Evolutionary conservation across 192 early-diverging fungal species (phyloP).

Genomic region (Podila clonocystis): DNA sequence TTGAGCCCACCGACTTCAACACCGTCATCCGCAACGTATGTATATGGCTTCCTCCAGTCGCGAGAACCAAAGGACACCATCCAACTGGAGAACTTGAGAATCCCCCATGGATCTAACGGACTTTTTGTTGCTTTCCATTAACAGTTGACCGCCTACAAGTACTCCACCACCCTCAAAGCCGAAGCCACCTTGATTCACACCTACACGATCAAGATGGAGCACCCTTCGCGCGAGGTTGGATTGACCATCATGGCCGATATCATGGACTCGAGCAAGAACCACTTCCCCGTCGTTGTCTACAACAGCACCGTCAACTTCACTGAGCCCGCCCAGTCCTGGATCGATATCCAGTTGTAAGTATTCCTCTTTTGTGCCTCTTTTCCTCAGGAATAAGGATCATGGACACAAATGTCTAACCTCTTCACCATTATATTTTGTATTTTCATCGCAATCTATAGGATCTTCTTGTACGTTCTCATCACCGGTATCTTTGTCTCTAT

Average conservation of each 20-base stretch:
- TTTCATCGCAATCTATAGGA: slow-evolving; percentile 2
- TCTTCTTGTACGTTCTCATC: slow-evolving; percentile 49
- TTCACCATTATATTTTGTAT: not conserved
- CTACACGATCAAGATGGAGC: slow-evolving; percentile 48
- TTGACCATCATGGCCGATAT: slow-evolving; percentile 49
- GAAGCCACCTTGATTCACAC: slow-evolving; percentile 38
- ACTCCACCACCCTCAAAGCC: slow-evolving; percentile 45
- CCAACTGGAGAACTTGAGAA: no score
- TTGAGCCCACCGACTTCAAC: slow-evolving; percentile 34
- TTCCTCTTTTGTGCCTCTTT: not conserved
- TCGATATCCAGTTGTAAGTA: slow-evolving; percentile 44
- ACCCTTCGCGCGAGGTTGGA: slow-evolving; percentile 41
- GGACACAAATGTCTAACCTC: not conserved
- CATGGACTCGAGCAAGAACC: slow-evolving; percentile 46
- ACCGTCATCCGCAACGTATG: slow-evolving; percentile 52
- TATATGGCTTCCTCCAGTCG: not conserved
- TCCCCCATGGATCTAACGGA: no score
- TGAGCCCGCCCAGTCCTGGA: slow-evolving; percentile 47
- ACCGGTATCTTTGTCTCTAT: slow-evolving; percentile 41
- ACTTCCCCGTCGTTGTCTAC: slow-evolving; percentile 45
- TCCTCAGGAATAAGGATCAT: not conserved
- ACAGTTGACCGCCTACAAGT: slow-evolving; percentile 49
- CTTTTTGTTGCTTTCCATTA: not conserved
- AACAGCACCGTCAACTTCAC: slow-evolving; percentile 49
- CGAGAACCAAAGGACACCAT: no score